These are phyloP conservation scores for Cutaneotrichosporon dermatis DNA, from an alignment of 1,284 basidiomycete species.

Conservation along the genomic window DNA sequence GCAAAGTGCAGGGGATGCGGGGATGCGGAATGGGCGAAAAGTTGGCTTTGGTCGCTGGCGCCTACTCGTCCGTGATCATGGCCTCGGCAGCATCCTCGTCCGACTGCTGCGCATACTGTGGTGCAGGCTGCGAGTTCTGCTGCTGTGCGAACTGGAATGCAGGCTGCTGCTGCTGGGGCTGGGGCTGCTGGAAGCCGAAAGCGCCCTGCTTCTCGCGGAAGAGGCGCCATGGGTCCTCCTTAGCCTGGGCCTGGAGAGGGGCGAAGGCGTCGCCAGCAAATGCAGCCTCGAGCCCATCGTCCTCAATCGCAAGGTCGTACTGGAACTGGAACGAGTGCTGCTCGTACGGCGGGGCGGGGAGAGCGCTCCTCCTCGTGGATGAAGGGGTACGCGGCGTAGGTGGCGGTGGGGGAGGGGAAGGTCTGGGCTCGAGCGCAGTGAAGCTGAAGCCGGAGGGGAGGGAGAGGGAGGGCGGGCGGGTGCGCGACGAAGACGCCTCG, in stretches of 20 bases:
- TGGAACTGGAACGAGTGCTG: not conserved
- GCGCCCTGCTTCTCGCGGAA: not conserved
- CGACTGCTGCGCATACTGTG: not conserved
- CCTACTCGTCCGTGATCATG: conserved; percentile 4
- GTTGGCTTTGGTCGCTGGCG: not conserved
- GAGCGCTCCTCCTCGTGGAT: not conserved
- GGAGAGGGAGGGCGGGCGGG: conserved; percentile 3
- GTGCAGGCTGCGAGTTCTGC: not conserved
- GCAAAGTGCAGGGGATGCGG: too few species aligned
- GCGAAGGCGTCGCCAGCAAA: conserved; percentile 22
- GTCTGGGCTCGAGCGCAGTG: conserved; percentile 3
- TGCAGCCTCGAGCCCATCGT: conserved; percentile 12
- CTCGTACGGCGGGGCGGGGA: not conserved
- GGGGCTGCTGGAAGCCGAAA: not conserved
- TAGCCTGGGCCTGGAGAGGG: not conserved
- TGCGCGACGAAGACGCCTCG: not conserved
- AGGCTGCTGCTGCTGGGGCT: not conserved
- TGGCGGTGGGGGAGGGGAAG: conserved; percentile 8
- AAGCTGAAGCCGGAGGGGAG: not conserved
- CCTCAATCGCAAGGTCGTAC: conserved; percentile 4
- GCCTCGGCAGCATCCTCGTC: conserved; percentile 3
- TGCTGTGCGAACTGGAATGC: not conserved
- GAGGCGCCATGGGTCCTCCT: not conserved
- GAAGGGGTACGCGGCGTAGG: not conserved
- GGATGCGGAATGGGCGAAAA: too few species aligned